Evolutionary conservation across 129 eudicot genomes (phyloP), one percentile per base, ranked within the genome.

Genomic region (Artemisia tridentata): DNA sequence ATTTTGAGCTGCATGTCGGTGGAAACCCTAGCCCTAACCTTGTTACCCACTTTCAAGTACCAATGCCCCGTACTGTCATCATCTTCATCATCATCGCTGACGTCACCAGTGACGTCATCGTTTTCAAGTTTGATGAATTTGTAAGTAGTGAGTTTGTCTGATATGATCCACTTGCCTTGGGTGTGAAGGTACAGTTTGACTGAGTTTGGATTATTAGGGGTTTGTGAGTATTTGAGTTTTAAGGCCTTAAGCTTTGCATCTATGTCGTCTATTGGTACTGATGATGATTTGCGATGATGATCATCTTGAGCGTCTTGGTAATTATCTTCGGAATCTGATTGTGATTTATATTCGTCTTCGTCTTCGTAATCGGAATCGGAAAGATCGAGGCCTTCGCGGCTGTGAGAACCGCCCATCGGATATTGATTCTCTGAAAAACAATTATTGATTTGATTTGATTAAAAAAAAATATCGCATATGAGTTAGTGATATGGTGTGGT

Each of bases 341-440:
- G 73, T 25, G 72, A 53, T 53, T 23, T 23, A 23, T 61, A 76
- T 55, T 68, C 81, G 3, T 78, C 76, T 3, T 72, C 75, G 4
- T 83, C 87, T 51, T 50, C 67, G 16, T 86, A 75, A 29, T 81
- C 97, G 52, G 93, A 84, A 48, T 91, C 97, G 16, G 96, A 82
- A 71, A 91, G 85, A 54, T 91, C 97, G 6, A 91, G 84, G 13
- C 92, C 96, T 79, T 88, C 97, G 52, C 97, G 97, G 61, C 97
- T 91, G 5, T 91, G 89, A n/a, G 95, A 88, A 19, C 69, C 95
- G 21, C 97, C 97, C 97, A 91, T 91, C 27, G n/a, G n/a, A n/a
- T n/a, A n/a, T n/a, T n/a, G n/a, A n/a, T n/a, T n/a, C n/a, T n/a
- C n/a, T n/a, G n/a, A n/a, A n/a, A n/a, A n/a, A n/a, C n/a, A n/a